A percentile compares a stretch with the other conserved stretches of the same genome.
Evolutionary conservation across 768 basidiomycete genomes (phyloP).

Genomic region (Agaricus sinodeliciosus): DNA sequence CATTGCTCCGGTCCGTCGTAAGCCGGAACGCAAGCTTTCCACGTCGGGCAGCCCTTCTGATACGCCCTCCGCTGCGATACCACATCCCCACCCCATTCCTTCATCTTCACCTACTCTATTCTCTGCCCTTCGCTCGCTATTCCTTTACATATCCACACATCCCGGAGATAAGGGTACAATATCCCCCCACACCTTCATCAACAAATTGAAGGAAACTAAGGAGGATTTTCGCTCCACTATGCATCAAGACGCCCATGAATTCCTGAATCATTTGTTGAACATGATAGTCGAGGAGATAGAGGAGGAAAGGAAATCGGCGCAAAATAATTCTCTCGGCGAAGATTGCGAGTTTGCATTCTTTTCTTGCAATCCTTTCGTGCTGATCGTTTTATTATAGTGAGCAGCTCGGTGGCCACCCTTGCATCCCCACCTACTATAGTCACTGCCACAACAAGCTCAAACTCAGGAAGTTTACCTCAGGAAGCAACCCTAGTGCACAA

Average conservation of each 20-base stretch:
- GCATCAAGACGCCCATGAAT: slow-evolving; percentile 99
- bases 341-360: slow-evolving; percentile 50
- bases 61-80: slow-evolving; percentile 19
- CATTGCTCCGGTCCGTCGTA: slow-evolving; percentile 42
- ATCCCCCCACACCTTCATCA: slow-evolving; percentile 85
- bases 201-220: slow-evolving; percentile 90
- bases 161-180: slow-evolving; percentile 79
- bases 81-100: slow-evolving; percentile 41
- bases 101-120: slow-evolving; percentile 71
- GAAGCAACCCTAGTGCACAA: slow-evolving; percentile 80
- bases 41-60: slow-evolving; percentile 19
- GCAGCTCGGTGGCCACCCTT: slow-evolving; percentile 52
- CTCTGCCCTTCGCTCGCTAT: slow-evolving; percentile 90
- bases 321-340: slow-evolving; percentile 38
- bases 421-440: slow-evolving; percentile 31
- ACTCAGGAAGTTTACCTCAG: slow-evolving; percentile 38
- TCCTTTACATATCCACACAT: slow-evolving; percentile 73
- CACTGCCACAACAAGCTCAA: slow-evolving; percentile 37
- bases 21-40: slow-evolving; percentile 47
- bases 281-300: slow-evolving; percentile 91
- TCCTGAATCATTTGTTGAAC: slow-evolving; percentile 91
- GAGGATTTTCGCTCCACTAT: slow-evolving; percentile 84
- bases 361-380: slow-evolving; percentile 3
- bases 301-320: slow-evolving; percentile 47
- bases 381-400: slow-evolving; percentile 34